phyloP scores from a whole-genome alignment of 2,329 filamentous ascomycete genomes.

The Colletotrichum sp. region DNA sequence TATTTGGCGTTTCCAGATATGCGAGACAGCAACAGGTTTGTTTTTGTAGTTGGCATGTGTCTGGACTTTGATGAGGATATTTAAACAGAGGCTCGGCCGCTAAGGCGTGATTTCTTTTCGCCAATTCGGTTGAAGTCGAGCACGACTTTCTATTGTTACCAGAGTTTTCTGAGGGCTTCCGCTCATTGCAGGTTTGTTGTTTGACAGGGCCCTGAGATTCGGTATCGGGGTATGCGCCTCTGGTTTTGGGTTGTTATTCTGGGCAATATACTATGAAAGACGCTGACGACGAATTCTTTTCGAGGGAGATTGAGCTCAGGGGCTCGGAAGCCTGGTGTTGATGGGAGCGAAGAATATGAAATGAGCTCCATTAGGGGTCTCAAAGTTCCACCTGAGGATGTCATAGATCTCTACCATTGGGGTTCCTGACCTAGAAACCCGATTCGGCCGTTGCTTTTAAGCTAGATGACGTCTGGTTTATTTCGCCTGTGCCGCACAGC shows the following conservation, averaged over 20 bases:
- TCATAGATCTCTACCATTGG: not conserved
- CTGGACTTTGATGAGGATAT: not conserved
- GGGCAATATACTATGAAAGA: not conserved
- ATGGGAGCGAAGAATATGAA: not conserved
- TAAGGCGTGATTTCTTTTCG: not conserved
- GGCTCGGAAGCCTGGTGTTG: not conserved
- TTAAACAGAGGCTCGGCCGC: not conserved
- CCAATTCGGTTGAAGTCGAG: no score
- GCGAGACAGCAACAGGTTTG: not conserved
- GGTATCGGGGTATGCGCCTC: fast-evolving
- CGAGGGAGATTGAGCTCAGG: not conserved
- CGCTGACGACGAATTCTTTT: not conserved
- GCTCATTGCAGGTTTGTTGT: not conserved
- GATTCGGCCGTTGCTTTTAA: not conserved
- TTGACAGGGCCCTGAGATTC: not conserved
- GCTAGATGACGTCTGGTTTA: not conserved
- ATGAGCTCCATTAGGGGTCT: not conserved
- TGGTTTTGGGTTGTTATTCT: not conserved
- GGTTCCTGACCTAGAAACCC: not conserved
- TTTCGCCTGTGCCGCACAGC: not conserved
- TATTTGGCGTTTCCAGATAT: not conserved
- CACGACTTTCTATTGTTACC: no score
- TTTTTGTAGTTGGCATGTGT: not conserved
- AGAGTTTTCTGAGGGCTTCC: no score
- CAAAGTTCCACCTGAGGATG: not conserved